These are phyloP conservation scores for Salix purpurea DNA, from an alignment of 345 rosid genomes.

Conservation along the genomic window DNA sequence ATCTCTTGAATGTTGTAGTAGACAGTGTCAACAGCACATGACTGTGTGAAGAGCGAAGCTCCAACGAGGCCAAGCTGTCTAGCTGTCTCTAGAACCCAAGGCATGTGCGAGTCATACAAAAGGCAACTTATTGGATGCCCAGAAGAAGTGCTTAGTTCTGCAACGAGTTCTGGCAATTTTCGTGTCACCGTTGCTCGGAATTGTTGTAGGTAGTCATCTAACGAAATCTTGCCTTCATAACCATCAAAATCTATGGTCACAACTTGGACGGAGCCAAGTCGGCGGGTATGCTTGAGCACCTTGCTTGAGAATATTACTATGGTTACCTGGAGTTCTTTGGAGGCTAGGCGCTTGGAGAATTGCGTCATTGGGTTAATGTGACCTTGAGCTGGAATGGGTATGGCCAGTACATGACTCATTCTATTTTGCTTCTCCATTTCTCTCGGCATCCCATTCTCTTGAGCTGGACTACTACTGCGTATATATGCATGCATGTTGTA, in stretches of 20 bases:
- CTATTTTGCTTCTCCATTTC: not conserved
- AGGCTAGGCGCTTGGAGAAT: too few relatives aligned
- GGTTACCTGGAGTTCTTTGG: not conserved
- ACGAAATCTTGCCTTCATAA: not conserved
- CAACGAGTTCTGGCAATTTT: not conserved
- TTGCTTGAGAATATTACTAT: not conserved
- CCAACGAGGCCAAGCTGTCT: not conserved
- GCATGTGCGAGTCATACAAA: not conserved
- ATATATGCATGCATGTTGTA: too few relatives aligned
- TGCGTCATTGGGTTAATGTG: too few relatives aligned
- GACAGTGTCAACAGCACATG: not conserved
- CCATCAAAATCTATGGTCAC: not conserved
- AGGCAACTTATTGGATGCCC: not conserved
- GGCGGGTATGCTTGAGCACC: not conserved
- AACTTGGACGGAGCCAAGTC: not conserved
- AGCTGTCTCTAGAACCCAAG: not conserved
- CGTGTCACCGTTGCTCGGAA: not conserved
- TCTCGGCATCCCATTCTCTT: not conserved
- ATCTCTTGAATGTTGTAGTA: not conserved
- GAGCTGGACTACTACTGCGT: too few relatives aligned
- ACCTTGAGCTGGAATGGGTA: conserved; percentile 4
- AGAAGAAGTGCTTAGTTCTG: not conserved
- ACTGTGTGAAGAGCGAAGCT: not conserved
- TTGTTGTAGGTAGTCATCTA: not conserved
- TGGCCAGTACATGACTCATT: not conserved